phyloP scores from a whole-genome alignment of 805 yeast genomes.

The Kazachstania kunashirensis region DNA sequence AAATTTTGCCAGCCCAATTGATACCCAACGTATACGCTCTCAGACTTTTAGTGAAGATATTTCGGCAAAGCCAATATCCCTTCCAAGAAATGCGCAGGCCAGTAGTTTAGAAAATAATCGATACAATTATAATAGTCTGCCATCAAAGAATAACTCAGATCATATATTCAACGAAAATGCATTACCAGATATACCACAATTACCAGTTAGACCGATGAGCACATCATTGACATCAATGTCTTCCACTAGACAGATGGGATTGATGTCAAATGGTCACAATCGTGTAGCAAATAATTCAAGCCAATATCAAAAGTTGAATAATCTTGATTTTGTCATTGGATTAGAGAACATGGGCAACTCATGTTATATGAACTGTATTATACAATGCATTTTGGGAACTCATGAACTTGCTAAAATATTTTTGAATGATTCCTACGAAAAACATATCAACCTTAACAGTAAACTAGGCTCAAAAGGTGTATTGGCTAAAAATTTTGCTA shows the following conservation, averaged over 20 bases:
- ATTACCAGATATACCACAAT: slow-evolving; percentile 15
- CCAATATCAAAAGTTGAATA: slow-evolving; percentile 3
- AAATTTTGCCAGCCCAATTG: background rate
- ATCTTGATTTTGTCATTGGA: slow-evolving; percentile 50
- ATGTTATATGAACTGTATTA: slow-evolving; percentile 83
- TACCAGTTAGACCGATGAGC: slow-evolving; percentile 8
- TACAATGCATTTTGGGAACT: slow-evolving; percentile 77
- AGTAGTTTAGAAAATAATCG: background rate
- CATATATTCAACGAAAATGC: background rate
- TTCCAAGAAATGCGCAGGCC: too few species aligned
- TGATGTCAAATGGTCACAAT: background rate
- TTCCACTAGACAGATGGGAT: background rate
- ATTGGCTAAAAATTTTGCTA: slow-evolving; percentile 60
- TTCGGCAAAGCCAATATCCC: background rate
- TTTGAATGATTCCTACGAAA: slow-evolving; percentile 50
- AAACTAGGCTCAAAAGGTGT: slow-evolving; percentile 74
- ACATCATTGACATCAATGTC: background rate
- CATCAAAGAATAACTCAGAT: background rate
- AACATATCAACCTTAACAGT: slow-evolving; percentile 63
- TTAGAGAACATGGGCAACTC: slow-evolving; percentile 81
- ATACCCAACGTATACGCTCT: background rate
- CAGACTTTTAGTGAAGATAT: background rate
- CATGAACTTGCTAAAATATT: slow-evolving; percentile 58
- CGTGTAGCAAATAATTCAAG: background rate
- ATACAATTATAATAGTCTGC: background rate